phyloP scores from a whole-genome alignment of 306 rosid species.

The Quercus engelmannii region DNA sequence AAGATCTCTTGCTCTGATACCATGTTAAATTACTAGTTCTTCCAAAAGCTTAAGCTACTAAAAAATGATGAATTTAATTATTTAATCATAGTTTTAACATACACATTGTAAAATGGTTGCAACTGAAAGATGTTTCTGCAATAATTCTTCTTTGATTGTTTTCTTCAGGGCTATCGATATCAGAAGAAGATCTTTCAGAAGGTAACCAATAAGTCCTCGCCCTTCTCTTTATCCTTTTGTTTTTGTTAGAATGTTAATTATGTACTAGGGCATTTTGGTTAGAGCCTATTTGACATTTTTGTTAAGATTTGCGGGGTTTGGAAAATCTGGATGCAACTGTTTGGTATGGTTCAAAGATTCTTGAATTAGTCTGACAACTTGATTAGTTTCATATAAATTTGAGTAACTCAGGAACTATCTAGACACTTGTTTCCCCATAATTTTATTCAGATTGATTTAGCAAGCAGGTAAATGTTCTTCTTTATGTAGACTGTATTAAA shows the following conservation, averaged over 20 bases:
- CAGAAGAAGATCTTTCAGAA: slow-evolving; percentile 71
- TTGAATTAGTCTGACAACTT: background rate
- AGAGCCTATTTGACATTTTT: background rate
- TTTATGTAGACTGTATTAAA: background rate
- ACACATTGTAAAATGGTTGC: slow-evolving; percentile 8
- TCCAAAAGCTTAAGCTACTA: too few species aligned
- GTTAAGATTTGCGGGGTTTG: background rate
- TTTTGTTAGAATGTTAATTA: slow-evolving; percentile 4
- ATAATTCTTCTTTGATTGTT: slow-evolving; percentile 24
- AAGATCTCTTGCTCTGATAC: rapidly evolving
- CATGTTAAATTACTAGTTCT: too few species aligned
- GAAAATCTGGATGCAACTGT: background rate
- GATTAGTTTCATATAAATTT: background rate
- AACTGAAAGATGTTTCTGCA: slow-evolving; percentile 21
- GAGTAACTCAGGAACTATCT: background rate
- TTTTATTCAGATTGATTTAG: background rate
- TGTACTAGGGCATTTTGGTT: background rate
- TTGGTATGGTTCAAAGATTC: background rate
- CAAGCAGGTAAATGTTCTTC: background rate
- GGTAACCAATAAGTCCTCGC: slow-evolving; percentile 41
- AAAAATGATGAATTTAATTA: background rate
- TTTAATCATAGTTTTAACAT: too few species aligned
- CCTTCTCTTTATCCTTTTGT: too few species aligned
- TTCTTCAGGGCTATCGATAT: slow-evolving; percentile 74
- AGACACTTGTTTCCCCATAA: background rate